Evolutionary conservation across 805 yeast genomes (phyloP).

Genomic region (Vanderwaltozyma polyspora): DNA sequence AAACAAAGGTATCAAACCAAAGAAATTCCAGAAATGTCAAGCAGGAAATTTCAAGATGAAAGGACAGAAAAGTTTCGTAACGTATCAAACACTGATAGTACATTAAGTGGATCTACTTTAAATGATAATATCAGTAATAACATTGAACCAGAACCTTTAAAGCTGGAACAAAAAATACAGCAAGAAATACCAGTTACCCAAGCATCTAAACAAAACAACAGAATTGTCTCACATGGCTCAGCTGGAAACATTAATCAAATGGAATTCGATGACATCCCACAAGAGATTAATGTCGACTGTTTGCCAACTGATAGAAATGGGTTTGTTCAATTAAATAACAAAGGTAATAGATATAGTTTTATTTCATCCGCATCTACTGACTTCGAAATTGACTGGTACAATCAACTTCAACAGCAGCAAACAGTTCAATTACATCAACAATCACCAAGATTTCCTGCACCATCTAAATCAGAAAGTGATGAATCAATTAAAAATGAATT

Average conservation of each 20-base stretch:
- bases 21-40: neutral
- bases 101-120: conserved; percentile 9
- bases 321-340: conserved; percentile 8
- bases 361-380: conserved; percentile 25
- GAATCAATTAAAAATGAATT: conserved; percentile 16
- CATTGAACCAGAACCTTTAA: neutral
- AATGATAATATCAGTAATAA: conserved; percentile 5
- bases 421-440: conserved; percentile 2
- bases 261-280: conserved; percentile 6
- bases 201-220: conserved; percentile 5
- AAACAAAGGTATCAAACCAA: neutral
- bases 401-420: conserved; percentile 3
- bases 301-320: conserved; percentile 14
- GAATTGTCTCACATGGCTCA: conserved; percentile 2
- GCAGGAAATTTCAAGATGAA: neutral
- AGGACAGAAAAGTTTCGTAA: conserved; percentile 1
- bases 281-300: conserved; percentile 12
- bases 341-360: conserved; percentile 21
- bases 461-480: conserved; percentile 4
- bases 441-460: conserved; percentile 3
- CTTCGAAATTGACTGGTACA: conserved; percentile 12
- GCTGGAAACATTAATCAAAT: neutral
- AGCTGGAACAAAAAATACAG: neutral
- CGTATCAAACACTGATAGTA: conserved; percentile 6
- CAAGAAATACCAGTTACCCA: conserved; percentile 1